A percentile compares a stretch with the other conserved stretches of the same genome.
Conservation (phyloP, 2,329 filamentous ascomycete genomes). For the Nannizziopsis arthrosporioides region DNA sequence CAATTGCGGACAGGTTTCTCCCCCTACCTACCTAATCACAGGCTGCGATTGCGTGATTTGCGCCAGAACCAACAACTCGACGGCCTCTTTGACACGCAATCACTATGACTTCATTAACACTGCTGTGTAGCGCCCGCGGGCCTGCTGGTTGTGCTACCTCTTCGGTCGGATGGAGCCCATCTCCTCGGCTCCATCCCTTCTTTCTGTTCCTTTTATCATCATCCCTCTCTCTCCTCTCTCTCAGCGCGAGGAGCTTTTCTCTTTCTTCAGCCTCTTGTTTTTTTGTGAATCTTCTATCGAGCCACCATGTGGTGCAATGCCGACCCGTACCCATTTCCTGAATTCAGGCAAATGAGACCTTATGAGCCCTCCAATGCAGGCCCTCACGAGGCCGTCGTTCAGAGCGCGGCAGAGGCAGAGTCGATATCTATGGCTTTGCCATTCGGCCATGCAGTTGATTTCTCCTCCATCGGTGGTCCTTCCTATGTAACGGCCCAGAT, state of each 20-base stretch:
- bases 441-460: slow-evolving; percentile 19
- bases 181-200: slow-evolving; percentile 1
- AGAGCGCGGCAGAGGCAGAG: not conserved
- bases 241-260: not conserved
- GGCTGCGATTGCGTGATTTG: slow-evolving; percentile 12
- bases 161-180: not conserved
- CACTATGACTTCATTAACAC: no score
- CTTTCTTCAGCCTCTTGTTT: not conserved
- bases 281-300: no score
- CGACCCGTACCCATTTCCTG: not conserved
- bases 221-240: not conserved
- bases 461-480: slow-evolving; percentile 52
- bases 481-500: slow-evolving; percentile 89
- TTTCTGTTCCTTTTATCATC: slow-evolving; percentile 3
- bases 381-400: not conserved
- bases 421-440: slow-evolving; percentile 7
- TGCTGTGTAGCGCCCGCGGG: no score
- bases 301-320: not conserved
- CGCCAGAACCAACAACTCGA: no score
- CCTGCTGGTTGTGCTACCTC: no score
- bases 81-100: not conserved
- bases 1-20: slow-evolving; percentile 6
- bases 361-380: slow-evolving; percentile 13
- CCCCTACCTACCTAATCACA: no score
- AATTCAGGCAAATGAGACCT: slow-evolving; percentile 9